Conservation (phyloP, 1,284 basidiomycete species). For the Irpex sp. region DNA sequence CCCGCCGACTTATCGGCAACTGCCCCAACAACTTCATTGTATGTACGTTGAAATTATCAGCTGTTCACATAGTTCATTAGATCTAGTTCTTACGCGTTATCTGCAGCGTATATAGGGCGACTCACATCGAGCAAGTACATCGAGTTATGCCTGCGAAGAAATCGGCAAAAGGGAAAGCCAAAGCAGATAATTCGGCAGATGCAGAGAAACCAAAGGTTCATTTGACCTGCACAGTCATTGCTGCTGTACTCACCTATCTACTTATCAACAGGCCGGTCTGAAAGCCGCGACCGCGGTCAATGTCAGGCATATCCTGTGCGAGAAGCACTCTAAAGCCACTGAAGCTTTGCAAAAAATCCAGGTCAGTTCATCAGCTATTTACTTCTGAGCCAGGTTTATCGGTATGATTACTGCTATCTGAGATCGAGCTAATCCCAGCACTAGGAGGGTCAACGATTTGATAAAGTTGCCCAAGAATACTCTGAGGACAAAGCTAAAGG, state of each 20-base stretch:
- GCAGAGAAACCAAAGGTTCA: neutral
- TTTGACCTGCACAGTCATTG: neutral
- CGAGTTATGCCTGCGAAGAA: neutral
- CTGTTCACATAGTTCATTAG: too few species aligned
- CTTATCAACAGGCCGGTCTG: constrained; percentile 35
- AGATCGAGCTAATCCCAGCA: neutral
- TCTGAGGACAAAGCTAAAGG: constrained; percentile 89
- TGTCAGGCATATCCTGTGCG: constrained; percentile 83
- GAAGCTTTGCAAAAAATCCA: constrained; percentile 78
- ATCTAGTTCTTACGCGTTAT: too few species aligned
- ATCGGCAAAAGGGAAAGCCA: neutral
- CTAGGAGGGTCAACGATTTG: constrained; percentile 71
- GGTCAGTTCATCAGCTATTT: constrained; percentile 32
- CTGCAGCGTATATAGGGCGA: too few species aligned
- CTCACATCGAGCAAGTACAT: too few species aligned
- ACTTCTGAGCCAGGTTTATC: neutral
- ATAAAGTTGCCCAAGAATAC: constrained; percentile 83
- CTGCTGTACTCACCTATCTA: neutral
- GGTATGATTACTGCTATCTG: neutral
- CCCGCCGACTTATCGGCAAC: too few species aligned
- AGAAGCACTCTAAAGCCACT: constrained; percentile 75
- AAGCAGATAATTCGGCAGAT: neutral
- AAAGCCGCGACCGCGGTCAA: constrained; percentile 79
- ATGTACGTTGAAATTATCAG: too few species aligned
- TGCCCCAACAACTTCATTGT: too few species aligned